Conservation (phyloP, 148 eudicot species). For the Fagopyrum esculentum region DNA sequence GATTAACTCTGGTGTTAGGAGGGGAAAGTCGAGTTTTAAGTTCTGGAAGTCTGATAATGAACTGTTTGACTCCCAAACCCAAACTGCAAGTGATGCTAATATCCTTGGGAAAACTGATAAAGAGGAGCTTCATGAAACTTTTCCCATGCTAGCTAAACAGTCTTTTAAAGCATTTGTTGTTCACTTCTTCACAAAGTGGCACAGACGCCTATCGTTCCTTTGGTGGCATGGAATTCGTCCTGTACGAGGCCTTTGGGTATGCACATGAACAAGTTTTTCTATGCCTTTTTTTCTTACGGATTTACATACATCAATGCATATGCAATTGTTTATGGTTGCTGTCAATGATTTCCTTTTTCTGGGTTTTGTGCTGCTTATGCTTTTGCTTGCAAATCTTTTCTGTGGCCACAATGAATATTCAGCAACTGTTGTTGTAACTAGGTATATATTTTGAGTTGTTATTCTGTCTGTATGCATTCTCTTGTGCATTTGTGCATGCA, state of each 20-base stretch:
- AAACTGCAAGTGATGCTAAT: slow-evolving; percentile 35
- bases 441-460: not conserved
- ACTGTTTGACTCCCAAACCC: slow-evolving; percentile 38
- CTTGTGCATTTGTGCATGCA: not conserved
- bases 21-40: slow-evolving; percentile 39
- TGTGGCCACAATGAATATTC: not conserved
- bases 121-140: slow-evolving; percentile 53
- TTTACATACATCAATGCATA: not conserved
- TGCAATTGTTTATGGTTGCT: not conserved
- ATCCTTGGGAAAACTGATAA: slow-evolving; percentile 33
- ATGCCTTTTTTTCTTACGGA: not conserved
- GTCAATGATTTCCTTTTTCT: not conserved
- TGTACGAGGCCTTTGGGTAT: slow-evolving; percentile 75
- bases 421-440: not conserved
- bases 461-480: not conserved
- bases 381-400: not conserved
- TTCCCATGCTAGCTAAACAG: slow-evolving; percentile 56
- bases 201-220: slow-evolving; percentile 68
- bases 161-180: slow-evolving; percentile 53
- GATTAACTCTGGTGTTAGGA: slow-evolving; percentile 56
- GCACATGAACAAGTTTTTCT: slow-evolving; percentile 18
- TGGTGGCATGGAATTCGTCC: slow-evolving; percentile 61
- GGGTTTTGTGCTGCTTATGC: not conserved
- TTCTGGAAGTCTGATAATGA: slow-evolving; percentile 64
- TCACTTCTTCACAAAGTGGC: slow-evolving; percentile 66